Evolutionary conservation across 1,284 basidiomycete genomes (phyloP).

Genomic region (Ustilago bromivora): DNA sequence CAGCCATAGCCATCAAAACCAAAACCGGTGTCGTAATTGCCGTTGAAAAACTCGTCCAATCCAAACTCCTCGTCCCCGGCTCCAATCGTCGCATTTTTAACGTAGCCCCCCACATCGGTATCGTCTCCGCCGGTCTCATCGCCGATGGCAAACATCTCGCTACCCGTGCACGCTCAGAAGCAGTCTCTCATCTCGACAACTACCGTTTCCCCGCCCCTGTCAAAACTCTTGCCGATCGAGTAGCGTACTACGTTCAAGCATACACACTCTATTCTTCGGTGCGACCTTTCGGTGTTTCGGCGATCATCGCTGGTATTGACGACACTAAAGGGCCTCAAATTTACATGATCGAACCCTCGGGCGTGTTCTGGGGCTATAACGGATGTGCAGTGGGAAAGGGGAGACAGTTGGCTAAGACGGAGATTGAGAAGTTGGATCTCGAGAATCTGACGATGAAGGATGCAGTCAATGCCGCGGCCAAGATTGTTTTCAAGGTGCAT

Average conservation of each 20-base stretch:
- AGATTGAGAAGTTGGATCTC: conserved; percentile 93
- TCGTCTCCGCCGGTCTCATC: conserved; percentile 84
- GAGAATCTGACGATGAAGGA: conserved; percentile 76
- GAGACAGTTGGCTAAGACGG: conserved; percentile 95
- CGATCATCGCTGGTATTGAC: conserved; percentile 90
- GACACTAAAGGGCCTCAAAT: conserved; percentile 79
- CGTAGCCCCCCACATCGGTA: conserved; percentile 90
- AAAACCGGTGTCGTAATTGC: conserved; percentile 90
- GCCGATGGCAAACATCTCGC: conserved; percentile 94
- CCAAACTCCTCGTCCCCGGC: conserved; percentile 93
- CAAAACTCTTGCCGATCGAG: conserved; percentile 85
- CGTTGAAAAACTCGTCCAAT: conserved; percentile 97
- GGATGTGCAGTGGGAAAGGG: conserved; percentile 89
- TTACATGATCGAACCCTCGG: conserved; percentile 94
- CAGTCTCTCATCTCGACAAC: conserved; percentile 79
- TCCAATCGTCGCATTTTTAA: conserved; percentile 93
- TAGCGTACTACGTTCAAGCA: conserved; percentile 90
- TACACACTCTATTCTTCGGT: conserved; percentile 99
- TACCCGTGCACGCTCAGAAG: conserved; percentile 87
- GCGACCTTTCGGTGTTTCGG: conserved; percentile 93
- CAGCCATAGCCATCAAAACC: conserved; percentile 80
- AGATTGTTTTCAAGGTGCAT: conserved; percentile 89
- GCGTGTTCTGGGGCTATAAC: conserved; percentile 80
- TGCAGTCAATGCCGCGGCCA: conserved; percentile 66
- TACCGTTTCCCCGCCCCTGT: conserved; percentile 83